These are phyloP conservation scores for Trametes villosa DNA, from an alignment of 768 basidiomycete genomes.

Conservation along the genomic window DNA sequence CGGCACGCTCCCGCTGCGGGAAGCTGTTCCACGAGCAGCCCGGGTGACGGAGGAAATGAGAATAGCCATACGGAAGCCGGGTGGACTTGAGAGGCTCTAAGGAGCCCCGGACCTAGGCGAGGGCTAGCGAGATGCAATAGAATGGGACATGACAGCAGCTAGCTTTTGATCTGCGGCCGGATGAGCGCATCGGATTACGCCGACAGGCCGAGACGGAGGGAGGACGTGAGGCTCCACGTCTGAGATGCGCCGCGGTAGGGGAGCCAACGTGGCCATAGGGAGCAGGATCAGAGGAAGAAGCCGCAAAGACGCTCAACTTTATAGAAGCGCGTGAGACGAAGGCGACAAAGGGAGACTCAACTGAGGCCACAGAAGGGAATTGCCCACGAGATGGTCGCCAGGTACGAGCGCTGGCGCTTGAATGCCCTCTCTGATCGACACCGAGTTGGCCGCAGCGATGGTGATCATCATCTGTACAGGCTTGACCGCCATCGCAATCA, in stretches of 20 bases:
- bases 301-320: not conserved
- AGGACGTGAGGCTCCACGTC: not conserved
- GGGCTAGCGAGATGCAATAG: not conserved
- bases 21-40: conserved; percentile 9
- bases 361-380: not conserved
- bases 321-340: conserved; percentile 1
- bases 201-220: not conserved
- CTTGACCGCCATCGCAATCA: not conserved
- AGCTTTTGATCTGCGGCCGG: not conserved
- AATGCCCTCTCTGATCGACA: not conserved
- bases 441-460: not conserved
- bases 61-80: not conserved
- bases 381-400: conserved; percentile 5
- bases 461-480: not conserved
- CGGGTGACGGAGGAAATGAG: not conserved
- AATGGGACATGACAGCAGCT: not conserved
- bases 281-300: conserved; percentile 5
- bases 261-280: conserved; percentile 5
- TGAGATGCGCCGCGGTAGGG: not conserved
- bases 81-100: not conserved
- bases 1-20: conserved; percentile 12
- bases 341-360: conserved; percentile 10
- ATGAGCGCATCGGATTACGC: not conserved
- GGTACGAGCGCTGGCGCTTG: not conserved
- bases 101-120: not conserved